A percentile compares a stretch with the other conserved stretches of the same genome.
These are phyloP conservation scores for Lipomyces kockii DNA, from an alignment of 805 yeast genomes.

Conservation along the genomic window DNA sequence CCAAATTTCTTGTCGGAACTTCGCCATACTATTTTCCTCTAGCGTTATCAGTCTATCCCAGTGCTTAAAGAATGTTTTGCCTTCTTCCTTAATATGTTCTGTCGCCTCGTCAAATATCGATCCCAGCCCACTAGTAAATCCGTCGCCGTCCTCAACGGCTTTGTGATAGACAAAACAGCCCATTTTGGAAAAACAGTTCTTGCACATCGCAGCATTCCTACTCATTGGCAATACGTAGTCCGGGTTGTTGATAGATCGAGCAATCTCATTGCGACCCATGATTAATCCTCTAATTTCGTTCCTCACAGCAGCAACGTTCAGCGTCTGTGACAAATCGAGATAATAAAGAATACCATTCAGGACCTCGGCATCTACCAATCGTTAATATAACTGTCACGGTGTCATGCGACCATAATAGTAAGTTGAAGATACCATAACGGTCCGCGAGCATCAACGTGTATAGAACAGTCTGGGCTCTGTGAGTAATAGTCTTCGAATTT, in stretches of 20 bases:
- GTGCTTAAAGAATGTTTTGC: conserved; percentile 62
- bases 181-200: conserved; percentile 38
- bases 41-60: conserved; percentile 77
- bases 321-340: conserved; percentile 62
- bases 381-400: background rate
- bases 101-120: conserved; percentile 58
- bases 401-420: background rate
- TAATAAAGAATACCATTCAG: conserved; percentile 72
- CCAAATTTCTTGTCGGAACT: conserved; percentile 70
- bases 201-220: conserved; percentile 31
- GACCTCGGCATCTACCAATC: conserved; percentile 57
- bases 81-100: conserved; percentile 53
- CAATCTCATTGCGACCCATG: conserved; percentile 71
- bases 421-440: conserved; percentile 53
- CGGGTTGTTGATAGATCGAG: conserved; percentile 57
- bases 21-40: conserved; percentile 66
- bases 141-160: conserved; percentile 62
- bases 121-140: conserved; percentile 59
- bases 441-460: conserved; percentile 81
- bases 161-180: conserved; percentile 50
- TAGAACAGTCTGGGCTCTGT: conserved; percentile 83
- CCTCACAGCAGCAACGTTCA: conserved; percentile 57
- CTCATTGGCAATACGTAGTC: conserved; percentile 19
- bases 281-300: conserved; percentile 70
- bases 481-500: conserved; percentile 58